Percentiles rank a stretch among this genome's conserved stretches.
Conservation (phyloP, 1,139 yeast species). For the Taphrina sp. region DNA sequence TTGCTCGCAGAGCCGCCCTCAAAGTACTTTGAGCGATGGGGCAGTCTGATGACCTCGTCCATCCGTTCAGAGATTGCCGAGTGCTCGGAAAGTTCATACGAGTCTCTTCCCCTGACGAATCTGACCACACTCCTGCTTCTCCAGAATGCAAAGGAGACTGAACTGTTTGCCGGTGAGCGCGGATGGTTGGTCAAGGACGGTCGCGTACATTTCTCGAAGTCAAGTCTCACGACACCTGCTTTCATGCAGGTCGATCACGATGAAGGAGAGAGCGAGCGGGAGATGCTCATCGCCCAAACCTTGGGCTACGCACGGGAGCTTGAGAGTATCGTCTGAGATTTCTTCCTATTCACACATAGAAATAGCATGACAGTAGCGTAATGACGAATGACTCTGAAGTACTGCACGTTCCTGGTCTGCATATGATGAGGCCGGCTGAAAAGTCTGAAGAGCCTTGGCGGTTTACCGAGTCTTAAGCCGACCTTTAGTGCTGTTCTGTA, state of each 20-base stretch:
- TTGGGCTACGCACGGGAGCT: constrained; percentile 80
- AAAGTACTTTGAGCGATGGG: constrained; percentile 16
- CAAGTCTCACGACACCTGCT: constrained; percentile 27
- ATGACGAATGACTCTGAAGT: neutral
- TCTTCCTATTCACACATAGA: neutral
- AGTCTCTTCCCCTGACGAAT: constrained; percentile 71
- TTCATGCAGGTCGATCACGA: constrained; percentile 26
- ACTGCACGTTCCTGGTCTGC: neutral
- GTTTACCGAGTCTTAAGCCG: too few relatives aligned
- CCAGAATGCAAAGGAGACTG: constrained; percentile 65
- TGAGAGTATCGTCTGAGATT: constrained; percentile 68
- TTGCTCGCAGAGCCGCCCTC: constrained; percentile 42
- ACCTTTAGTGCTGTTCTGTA: too few relatives aligned
- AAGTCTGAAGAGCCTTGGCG: too few relatives aligned
- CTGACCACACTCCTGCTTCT: constrained; percentile 78
- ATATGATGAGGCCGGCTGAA: too few relatives aligned
- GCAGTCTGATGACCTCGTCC: constrained; percentile 45
- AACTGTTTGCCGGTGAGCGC: constrained; percentile 57
- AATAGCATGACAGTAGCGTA: neutral
- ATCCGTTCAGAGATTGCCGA: constrained; percentile 85
- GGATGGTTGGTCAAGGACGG: constrained; percentile 62
- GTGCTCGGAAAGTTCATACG: constrained; percentile 77
- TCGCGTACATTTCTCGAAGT: constrained; percentile 56
- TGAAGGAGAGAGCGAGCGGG: constrained; percentile 37
- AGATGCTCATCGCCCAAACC: constrained; percentile 58